These are phyloP conservation scores for Anaeromyces robustus DNA, from an alignment of 192 early-diverging fungal species.

Conservation along the genomic window DNA sequence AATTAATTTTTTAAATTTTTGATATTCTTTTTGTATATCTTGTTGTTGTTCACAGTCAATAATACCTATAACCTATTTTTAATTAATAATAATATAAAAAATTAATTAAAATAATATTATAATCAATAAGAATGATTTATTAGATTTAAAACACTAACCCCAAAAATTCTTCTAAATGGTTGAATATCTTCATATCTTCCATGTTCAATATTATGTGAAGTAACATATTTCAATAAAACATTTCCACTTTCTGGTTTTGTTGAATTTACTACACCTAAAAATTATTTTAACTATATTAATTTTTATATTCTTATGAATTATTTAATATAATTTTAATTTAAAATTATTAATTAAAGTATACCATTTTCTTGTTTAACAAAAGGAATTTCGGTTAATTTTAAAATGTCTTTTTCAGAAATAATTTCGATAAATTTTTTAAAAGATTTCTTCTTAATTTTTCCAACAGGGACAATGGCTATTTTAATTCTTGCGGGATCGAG, in stretches of 20 bases:
- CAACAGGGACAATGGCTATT: neutral
- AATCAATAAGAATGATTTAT: no score
- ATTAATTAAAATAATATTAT: neutral
- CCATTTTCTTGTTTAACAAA: neutral
- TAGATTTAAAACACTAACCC: neutral
- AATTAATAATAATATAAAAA: neutral
- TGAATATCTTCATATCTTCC: neutral
- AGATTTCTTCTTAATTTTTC: neutral
- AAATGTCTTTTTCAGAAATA: neutral
- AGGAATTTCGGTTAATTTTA: neutral
- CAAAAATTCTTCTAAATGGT: neutral
- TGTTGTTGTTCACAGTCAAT: neutral
- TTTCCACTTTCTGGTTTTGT: neutral
- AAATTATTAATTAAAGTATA: neutral
- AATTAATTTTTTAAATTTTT: neutral
- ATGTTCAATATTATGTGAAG: neutral
- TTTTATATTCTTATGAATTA: no score
- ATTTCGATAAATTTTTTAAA: neutral
- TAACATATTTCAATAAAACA: neutral
- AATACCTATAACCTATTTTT: neutral
- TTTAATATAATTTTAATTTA: no score
- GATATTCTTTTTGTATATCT: neutral
- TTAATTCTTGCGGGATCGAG: neutral
- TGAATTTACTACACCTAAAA: neutral
- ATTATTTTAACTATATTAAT: neutral